Evolutionary conservation across 495 filamentous ascomycete species (phyloP).

Genomic region (Xylaria bambusicola): DNA sequence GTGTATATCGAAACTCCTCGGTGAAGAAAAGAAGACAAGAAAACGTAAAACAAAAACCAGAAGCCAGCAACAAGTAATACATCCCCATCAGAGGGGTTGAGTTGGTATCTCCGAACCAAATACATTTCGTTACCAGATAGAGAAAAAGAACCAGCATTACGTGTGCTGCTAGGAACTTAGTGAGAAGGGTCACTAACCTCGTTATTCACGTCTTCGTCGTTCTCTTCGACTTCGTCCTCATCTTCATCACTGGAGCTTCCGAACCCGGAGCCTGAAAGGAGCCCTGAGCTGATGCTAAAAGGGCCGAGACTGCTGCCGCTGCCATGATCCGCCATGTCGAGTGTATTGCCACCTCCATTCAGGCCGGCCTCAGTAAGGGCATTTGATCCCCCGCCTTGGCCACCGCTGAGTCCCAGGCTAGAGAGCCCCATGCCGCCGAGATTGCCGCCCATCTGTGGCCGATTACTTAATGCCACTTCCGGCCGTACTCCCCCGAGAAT

Average conservation of each 20-base stretch:
- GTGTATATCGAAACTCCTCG: neutral
- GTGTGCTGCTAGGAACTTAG: neutral
- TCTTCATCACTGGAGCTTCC: slow-evolving; percentile 95
- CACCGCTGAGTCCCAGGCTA: slow-evolving; percentile 48
- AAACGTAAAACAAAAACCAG: neutral
- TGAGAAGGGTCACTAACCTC: slow-evolving; percentile 45
- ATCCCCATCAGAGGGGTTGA: neutral
- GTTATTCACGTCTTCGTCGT: slow-evolving; percentile 64
- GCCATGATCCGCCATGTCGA: slow-evolving; percentile 72
- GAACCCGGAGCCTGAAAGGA: slow-evolving; percentile 82
- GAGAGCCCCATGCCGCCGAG: slow-evolving; percentile 46
- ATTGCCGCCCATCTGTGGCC: slow-evolving; percentile 43
- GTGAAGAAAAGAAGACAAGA: neutral
- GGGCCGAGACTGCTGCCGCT: slow-evolving; percentile 64
- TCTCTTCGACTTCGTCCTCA: slow-evolving; percentile 91
- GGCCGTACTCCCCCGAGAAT: slow-evolving; percentile 96
- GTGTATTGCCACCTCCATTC: slow-evolving; percentile 53
- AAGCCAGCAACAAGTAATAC: neutral
- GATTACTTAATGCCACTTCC: slow-evolving; percentile 68
- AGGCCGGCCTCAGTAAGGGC: slow-evolving; percentile 77
- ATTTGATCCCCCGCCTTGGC: slow-evolving; percentile 62
- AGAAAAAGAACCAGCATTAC: neutral
- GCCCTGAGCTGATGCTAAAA: slow-evolving; percentile 66
- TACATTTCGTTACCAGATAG: neutral
- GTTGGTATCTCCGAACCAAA: neutral